phyloP scores from a whole-genome alignment of 2,329 filamentous ascomycete genomes.

The Zymoseptoria tritici region DNA sequence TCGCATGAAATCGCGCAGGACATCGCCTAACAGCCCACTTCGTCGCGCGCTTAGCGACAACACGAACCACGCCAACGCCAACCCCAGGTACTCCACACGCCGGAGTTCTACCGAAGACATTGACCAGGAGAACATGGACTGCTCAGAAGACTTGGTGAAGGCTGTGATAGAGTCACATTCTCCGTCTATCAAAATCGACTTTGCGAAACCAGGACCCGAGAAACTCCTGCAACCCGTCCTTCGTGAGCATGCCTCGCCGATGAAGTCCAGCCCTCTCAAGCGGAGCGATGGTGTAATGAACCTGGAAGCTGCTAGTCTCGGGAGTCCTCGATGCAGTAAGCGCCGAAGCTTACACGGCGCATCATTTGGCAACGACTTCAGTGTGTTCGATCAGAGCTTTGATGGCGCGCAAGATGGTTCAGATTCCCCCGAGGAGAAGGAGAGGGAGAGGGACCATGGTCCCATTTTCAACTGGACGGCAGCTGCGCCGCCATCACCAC shows the following conservation, averaged over 20 bases:
- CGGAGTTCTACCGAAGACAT: constrained; percentile 42
- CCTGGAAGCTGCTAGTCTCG: constrained; percentile 66
- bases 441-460: constrained; percentile 25
- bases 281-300: constrained; percentile 86
- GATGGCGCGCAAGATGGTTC: constrained; percentile 22
- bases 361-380: constrained; percentile 56
- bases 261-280: constrained; percentile 77
- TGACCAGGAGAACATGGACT: constrained; percentile 32
- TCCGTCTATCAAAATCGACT: constrained; percentile 42
- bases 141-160: constrained; percentile 18
- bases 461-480: constrained; percentile 33
- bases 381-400: constrained; percentile 63
- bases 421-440: constrained; percentile 17
- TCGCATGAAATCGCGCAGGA: constrained; percentile 51
- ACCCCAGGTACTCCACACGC: constrained; percentile 43
- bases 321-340: constrained; percentile 78
- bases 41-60: constrained; percentile 68
- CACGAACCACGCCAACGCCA: constrained; percentile 62
- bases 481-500: constrained; percentile 25
- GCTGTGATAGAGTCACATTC: constrained; percentile 26
- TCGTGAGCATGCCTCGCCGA: constrained; percentile 43
- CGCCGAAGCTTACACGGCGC: constrained; percentile 77
- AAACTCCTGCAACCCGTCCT: constrained; percentile 37
- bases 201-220: constrained; percentile 41
- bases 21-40: constrained; percentile 72